A percentile compares a stretch with the other conserved stretches of the same genome.
Conservation (phyloP, 768 basidiomycete genomes). For the Lentinula lateritia region DNA sequence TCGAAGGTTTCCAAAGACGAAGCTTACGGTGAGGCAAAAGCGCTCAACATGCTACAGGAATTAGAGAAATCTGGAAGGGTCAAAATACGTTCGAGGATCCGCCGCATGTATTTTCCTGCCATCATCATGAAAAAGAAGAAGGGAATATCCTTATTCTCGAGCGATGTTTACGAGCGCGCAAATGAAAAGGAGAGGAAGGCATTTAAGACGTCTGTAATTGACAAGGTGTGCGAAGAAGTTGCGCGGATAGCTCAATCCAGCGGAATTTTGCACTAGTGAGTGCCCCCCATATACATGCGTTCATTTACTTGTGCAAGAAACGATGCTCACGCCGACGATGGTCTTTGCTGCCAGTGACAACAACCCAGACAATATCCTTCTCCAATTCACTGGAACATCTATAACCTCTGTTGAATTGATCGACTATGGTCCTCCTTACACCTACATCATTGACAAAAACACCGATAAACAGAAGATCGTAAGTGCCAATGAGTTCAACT, state of each 20-base stretch:
- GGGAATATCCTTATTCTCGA: background rate
- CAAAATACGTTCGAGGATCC: background rate
- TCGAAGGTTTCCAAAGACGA: background rate
- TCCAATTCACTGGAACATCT: background rate
- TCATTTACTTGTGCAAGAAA: too few relatives aligned
- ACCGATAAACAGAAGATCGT: background rate
- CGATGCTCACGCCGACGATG: background rate
- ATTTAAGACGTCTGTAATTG: background rate
- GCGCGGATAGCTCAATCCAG: background rate
- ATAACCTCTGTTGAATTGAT: background rate
- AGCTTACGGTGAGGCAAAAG: background rate
- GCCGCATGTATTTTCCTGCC: background rate
- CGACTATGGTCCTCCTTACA: background rate
- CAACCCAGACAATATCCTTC: background rate
- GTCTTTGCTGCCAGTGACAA: background rate
- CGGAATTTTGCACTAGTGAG: background rate
- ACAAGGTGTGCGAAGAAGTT: background rate
- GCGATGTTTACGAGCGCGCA: background rate
- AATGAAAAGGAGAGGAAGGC: background rate
- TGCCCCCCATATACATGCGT: background rate
- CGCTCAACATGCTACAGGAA: background rate
- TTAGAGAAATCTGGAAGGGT: background rate
- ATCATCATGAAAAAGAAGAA: background rate
- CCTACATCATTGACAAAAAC: background rate
- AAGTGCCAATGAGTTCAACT: background rate